These are phyloP conservation scores for Przewalskia tangutica DNA, from an alignment of 257 asterid species.

Conservation along the genomic window DNA sequence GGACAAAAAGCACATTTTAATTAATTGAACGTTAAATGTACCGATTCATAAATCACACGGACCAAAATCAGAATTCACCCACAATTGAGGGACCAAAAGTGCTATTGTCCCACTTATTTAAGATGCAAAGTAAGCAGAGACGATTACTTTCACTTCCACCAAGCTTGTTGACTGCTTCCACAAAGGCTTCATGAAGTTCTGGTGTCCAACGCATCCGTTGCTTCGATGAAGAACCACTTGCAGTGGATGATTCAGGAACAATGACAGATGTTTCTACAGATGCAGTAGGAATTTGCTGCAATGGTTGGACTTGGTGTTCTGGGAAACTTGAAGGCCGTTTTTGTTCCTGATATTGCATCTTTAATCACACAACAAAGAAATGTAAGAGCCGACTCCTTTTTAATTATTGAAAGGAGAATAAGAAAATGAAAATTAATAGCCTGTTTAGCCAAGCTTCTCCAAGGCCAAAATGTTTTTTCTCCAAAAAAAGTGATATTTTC, in stretches of 20 bases:
- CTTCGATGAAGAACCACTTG: constrained; percentile 55
- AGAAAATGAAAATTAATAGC: not conserved
- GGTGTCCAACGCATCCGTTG: constrained; percentile 96
- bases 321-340: constrained; percentile 29
- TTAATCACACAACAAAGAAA: constrained; percentile 6
- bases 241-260: constrained; percentile 49
- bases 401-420: not conserved
- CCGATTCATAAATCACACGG: too few species aligned
- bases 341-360: constrained; percentile 30
- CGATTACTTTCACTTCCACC: constrained; percentile 86
- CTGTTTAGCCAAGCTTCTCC: too few species aligned
- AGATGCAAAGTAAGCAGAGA: not conserved
- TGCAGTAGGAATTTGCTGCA: constrained; percentile 35
- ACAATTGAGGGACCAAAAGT: too few species aligned
- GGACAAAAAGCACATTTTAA: too few species aligned
- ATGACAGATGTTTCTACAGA: constrained; percentile 37
- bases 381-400: not conserved
- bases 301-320: constrained; percentile 32
- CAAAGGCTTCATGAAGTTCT: constrained; percentile 79
- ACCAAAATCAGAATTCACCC: too few species aligned
- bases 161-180: constrained; percentile 77
- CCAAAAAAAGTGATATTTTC: too few species aligned
- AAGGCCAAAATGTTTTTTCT: too few species aligned
- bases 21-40: too few species aligned
- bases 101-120: not conserved